Evolutionary conservation across 169 alveolate genomes (phyloP), one percentile per base, ranked within the genome.

Genomic region (Eimeria praecox): DNA sequence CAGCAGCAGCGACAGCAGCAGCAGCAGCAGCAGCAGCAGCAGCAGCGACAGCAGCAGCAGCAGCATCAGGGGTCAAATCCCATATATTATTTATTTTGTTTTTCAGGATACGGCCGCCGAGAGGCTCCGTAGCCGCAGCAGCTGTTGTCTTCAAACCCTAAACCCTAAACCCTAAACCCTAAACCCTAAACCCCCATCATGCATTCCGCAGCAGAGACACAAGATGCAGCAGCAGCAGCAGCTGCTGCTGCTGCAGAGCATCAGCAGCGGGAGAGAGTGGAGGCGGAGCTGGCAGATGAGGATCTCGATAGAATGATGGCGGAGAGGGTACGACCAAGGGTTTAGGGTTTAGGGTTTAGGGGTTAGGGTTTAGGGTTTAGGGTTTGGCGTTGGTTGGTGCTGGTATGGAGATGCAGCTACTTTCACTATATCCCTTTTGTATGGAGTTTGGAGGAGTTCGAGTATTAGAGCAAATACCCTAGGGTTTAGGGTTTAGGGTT

Each of bases 231-330:
- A 20, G 69, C 69, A 20, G 66, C 66, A 14, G 69, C 69, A 20
- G 80, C 80, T 69, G 44, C 40, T 69, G n/a, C n/a, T n/a, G n/a
- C n/a, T n/a, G n/a, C n/a, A n/a, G n/a, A n/a, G n/a, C n/a, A n/a
- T n/a, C n/a, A 69, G 30, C 80, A 22, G 80, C 80, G 40, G 44
- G 80, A 69, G 14, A 1, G 40, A 27, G 80, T 69, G 80, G 80
- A 69, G 40, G 80, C 80, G 22, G 80, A 69, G 40, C 80, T 69
- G 1, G 80, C 80, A 69, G 80, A 69, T 69, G 80, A 69, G 80
- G 80, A 69, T 27, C 80, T 69, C 42, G 80, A 69, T 40, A 69
- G 80, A 40, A 69, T 69, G 80, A 69, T 69, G 80, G 80, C 44
- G 44, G 80, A 69, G 80, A 69, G 80, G 80, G 80, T 69, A 22